phyloP scores from a whole-genome alignment of 2,329 filamentous ascomycete species.

The Microcyclosporella mali region DNA sequence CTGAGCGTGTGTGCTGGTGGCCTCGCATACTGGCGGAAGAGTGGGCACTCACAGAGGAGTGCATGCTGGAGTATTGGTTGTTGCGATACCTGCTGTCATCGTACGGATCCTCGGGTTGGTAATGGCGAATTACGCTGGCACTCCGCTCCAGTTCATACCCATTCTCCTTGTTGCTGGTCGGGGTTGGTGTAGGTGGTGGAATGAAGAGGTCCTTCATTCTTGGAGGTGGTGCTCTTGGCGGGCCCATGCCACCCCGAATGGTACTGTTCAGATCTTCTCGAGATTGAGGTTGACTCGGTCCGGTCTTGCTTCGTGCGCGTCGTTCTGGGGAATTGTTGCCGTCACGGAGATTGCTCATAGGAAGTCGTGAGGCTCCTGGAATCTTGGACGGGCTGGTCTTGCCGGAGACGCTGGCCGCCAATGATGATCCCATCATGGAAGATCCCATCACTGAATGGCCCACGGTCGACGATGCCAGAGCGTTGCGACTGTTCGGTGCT shows the following conservation, averaged over 20 bases:
- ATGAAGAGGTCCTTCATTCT: constrained; percentile 81
- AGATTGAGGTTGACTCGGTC: constrained; percentile 19
- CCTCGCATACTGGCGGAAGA: constrained; percentile 2
- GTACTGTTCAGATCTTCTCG: constrained; percentile 40
- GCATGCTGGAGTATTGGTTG: constrained; percentile 17
- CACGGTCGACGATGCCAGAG: constrained; percentile 23
- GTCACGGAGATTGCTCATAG: constrained; percentile 62
- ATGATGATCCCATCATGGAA: constrained; percentile 21
- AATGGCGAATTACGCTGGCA: constrained; percentile 53
- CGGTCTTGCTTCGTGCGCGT: constrained; percentile 31
- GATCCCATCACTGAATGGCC: constrained; percentile 28
- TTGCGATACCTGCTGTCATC: constrained; percentile 50
- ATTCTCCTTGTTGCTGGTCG: constrained; percentile 27
- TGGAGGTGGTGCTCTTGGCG: constrained; percentile 64
- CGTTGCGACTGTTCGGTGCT: constrained; percentile 22
- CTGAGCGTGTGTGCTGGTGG: constrained; percentile 12
- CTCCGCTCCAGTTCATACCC: constrained; percentile 44
- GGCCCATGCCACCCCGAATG: constrained; percentile 35
- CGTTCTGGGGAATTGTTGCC: constrained; percentile 80
- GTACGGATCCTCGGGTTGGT: constrained; percentile 76
- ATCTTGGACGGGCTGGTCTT: constrained; percentile 59
- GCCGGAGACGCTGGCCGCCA: constrained; percentile 18
- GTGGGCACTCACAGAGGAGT: constrained; percentile 10
- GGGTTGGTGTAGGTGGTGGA: constrained; percentile 48
- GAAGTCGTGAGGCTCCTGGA: constrained; percentile 51